Base-by-base conservation (phyloP, 2,329 filamentous ascomycete genomes). In the Emergomyces africanus region DNA sequence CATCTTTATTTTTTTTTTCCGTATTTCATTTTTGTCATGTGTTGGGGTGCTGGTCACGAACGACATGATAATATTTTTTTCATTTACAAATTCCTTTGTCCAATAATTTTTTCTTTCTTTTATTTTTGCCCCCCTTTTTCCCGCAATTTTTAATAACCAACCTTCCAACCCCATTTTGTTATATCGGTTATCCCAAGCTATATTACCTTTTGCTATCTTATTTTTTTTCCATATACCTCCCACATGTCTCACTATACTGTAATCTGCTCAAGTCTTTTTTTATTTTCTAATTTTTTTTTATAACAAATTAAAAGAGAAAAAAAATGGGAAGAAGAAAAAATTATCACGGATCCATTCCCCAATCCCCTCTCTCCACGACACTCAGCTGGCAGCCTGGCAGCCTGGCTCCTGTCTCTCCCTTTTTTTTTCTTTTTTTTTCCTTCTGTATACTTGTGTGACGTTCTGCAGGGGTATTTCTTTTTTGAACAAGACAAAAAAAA, bases 1-100 rank as follows among this genome's bases (percentile, higher is more conserved):
- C n/a, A n/a, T n/a, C n/a, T n/a, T n/a, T n/a, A n/a, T n/a, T n/a
- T n/a, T n/a, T n/a, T n/a, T n/a, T n/a, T n/a, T n/a, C n/a, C n/a
- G n/a, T n/a, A n/a, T n/a, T n/a, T n/a, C 30, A 30, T 3, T 30
- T 6, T 44, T 55, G 54, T 59, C 56, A 44, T 54, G 48, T 30
- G 12, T 54, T 57, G 33, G 49, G 49, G 49, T 58, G 41, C 42
- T 59, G 44, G 44, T 57, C 54, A 41, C 57, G 57, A 41, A 44
- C n/a, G 23, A n/a, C 39, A 55, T n/a, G 39, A 37, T 56, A 25
- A 42, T 37, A 33, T 56, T 57, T 18, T 49, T 59, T 49, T 59
- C 53, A 41, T 56, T 49, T n/a, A 50, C 60, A 59, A 61, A 60
- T 58, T 61, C 44, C 20, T 28, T 23, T 28, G 44, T 48, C 20